Evolutionary conservation across 306 rosid species (phyloP), one percentile per base, ranked within the genome.

Genomic region (Dryas octopetala): DNA sequence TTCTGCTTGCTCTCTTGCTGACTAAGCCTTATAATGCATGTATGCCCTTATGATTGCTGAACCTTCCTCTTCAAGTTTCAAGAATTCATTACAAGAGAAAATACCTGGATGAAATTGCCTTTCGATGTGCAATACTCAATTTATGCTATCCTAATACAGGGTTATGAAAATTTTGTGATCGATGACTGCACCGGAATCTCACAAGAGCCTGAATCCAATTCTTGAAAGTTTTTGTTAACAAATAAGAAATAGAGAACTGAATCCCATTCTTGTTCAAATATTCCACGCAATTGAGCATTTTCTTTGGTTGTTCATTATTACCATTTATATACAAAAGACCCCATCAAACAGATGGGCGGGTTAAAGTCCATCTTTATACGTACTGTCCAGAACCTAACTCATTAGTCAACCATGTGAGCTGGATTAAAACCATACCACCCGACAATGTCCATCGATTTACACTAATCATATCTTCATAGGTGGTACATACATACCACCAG

Each of bases 361-460:
- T 28, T 54, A 12, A 4, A 26, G 12, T 67, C 1, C 43, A 13
- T 67, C 43, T 6, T 26, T 15, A 45, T 16, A 7, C 53, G 14
- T 32, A n/a, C 9, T 52, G 10, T 3, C 50, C 63, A 40, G 62
- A 70, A 55, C 1, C 65, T 41, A 43, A 43, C 32, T 32, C 51
- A 10, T 28, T 28, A 19, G 62, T 19, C 75, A 54, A 40, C 38
- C 2, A 17, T 12, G 66, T 44, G 44, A 19, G 44, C 66, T 71
- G 75, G 75, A 55, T 57, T 55, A 10, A 47, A 13, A 19, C 65
- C 61, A n/a, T 13, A 43, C 9, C 43, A 54, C 4, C 75, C 43
- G 74, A 52, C 40, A 2, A 53, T 69, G 6, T 32, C 48, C 71
- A 6, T 67, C 55, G 38, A 40, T 48, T 48, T 62, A 28, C 32